These are phyloP conservation scores for Oidium heveae DNA, from an alignment of 2,329 filamentous ascomycete species.

Conservation along the genomic window DNA sequence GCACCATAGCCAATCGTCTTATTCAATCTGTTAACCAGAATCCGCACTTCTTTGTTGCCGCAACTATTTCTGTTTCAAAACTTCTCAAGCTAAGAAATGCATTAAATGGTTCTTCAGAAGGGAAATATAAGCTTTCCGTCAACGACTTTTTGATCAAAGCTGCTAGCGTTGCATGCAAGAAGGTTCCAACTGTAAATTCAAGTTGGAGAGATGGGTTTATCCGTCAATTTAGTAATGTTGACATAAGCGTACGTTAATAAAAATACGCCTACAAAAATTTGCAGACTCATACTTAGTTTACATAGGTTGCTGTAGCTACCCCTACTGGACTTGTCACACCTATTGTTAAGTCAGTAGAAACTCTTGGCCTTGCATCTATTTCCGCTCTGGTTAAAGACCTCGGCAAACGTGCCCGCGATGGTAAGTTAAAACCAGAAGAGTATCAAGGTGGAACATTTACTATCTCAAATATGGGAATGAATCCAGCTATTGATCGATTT, in stretches of 20 bases:
- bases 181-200: conserved; percentile 88
- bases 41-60: conserved; percentile 94
- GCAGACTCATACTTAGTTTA: background rate
- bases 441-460: conserved; percentile 98
- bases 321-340: conserved; percentile 89
- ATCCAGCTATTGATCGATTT: conserved; percentile 83
- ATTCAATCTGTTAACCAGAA: conserved; percentile 76
- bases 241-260: conserved; percentile 60
- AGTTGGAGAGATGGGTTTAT: conserved; percentile 81
- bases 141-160: conserved; percentile 99
- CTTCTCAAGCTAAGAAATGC: conserved; percentile 88
- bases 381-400: conserved; percentile 83
- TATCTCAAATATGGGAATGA: conserved; percentile 99
- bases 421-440: conserved; percentile 98
- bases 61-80: conserved; percentile 76
- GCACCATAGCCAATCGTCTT: conserved; percentile 83
- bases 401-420: conserved; percentile 81
- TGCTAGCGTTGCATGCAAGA: conserved; percentile 63
- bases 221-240: conserved; percentile 77
- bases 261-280: background rate
- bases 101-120: conserved; percentile 67
- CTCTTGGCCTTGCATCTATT: conserved; percentile 68
- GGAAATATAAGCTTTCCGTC: conserved; percentile 97
- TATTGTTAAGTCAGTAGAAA: conserved; percentile 75
- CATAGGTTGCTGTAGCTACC: conserved; percentile 31